Conservation (phyloP, 139 green algal genomes). For the Coelastrella sp. region DNA sequence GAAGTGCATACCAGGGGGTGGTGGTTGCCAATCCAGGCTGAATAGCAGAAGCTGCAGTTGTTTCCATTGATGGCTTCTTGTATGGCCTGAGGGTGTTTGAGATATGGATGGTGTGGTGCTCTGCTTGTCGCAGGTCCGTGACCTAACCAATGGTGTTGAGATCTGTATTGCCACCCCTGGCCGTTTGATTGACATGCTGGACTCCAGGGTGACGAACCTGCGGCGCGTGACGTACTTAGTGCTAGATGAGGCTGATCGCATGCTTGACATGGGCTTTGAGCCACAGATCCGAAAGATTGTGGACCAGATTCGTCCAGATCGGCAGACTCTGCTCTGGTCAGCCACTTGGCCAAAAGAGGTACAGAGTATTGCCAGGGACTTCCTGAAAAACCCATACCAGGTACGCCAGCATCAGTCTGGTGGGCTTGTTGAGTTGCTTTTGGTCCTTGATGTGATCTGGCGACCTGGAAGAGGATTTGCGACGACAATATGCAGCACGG, state of each 20-base stretch:
- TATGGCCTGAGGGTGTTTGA: no score
- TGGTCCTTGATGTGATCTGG: no score
- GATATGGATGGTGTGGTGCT: no score
- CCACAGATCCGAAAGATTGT: slow-evolving; percentile 77
- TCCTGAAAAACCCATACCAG: slow-evolving; percentile 88
- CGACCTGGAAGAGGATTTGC: no score
- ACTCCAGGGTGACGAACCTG: slow-evolving; percentile 79
- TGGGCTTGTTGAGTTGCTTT: no score
- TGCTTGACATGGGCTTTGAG: slow-evolving; percentile 98
- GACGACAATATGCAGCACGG: no score
- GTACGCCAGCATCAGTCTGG: slow-evolving; percentile 33
- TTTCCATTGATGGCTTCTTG: no score
- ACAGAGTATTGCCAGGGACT: slow-evolving; percentile 85
- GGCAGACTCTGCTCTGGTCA: slow-evolving; percentile 96
- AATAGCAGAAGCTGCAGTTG: no score
- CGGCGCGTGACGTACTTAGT: slow-evolving; percentile 90
- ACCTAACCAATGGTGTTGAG: slow-evolving; percentile 80
- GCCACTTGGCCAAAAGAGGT: slow-evolving; percentile 97
- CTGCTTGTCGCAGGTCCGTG: slow-evolving; percentile 45
- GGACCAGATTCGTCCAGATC: slow-evolving; percentile 85
- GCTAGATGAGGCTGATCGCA: slow-evolving; percentile 96
- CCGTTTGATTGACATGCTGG: slow-evolving; percentile 90
- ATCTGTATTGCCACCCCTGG: slow-evolving; percentile 95
- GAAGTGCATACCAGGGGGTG: no score
- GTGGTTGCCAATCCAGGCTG: no score